phyloP scores from a whole-genome alignment of 2,329 filamentous ascomycete genomes.

The Hypoxylon sp. region DNA sequence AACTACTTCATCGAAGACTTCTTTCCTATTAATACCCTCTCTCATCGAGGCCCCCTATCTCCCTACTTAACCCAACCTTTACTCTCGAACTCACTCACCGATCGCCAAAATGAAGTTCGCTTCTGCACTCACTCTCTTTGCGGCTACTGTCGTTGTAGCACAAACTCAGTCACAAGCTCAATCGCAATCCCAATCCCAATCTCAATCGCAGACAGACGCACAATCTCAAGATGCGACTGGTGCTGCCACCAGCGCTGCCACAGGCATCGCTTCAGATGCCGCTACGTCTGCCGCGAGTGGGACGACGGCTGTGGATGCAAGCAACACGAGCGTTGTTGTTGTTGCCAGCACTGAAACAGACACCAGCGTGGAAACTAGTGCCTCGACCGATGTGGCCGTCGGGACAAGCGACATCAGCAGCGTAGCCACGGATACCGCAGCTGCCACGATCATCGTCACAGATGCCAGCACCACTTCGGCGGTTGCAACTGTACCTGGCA shows the following conservation, averaged over 20 bases:
- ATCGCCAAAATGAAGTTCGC: slow-evolving; percentile 37
- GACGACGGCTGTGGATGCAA: not conserved
- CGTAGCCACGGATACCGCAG: slow-evolving; percentile 13
- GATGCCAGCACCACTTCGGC: slow-evolving; percentile 19
- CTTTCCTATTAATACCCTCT: slow-evolving; percentile 1
- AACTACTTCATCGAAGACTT: not conserved
- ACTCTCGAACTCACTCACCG: not conserved
- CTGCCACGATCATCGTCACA: not conserved
- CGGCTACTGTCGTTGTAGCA: slow-evolving; percentile 32
- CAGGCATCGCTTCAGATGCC: slow-evolving; percentile 1
- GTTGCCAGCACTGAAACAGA: not conserved
- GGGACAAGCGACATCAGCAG: slow-evolving; percentile 3
- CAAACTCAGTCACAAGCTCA: slow-evolving; percentile 18
- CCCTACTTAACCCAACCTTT: not conserved
- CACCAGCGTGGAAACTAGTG: not conserved
- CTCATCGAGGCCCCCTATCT: not conserved
- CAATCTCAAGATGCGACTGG: slow-evolving; percentile 15
- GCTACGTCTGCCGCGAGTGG: too few species aligned
- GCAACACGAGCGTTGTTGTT: not conserved
- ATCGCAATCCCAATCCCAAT: slow-evolving; percentile 7
- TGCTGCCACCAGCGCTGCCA: slow-evolving; percentile 10
- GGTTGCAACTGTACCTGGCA: slow-evolving; percentile 18
- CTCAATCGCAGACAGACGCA: slow-evolving; percentile 17
- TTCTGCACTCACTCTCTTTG: slow-evolving; percentile 25
- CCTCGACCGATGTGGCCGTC: not conserved